A percentile compares a stretch with the other conserved stretches of the same genome.
Conservation (phyloP, 2,329 filamentous ascomycete genomes). For the Endocalyx cinctus region DNA sequence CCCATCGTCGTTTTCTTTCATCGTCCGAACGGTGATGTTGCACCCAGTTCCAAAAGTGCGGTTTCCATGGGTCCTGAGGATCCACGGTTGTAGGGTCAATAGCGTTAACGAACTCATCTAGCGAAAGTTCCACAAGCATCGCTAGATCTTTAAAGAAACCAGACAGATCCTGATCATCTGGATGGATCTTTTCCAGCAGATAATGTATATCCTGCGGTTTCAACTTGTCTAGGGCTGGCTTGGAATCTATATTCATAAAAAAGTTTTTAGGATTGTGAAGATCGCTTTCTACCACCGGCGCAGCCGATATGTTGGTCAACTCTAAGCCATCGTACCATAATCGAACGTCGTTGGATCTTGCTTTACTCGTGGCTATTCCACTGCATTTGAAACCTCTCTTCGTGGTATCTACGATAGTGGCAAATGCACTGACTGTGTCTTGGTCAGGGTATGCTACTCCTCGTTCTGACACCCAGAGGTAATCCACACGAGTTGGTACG, state of each 20-base stretch:
- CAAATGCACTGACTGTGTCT: not conserved
- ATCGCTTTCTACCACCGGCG: not conserved
- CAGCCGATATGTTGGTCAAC: slow-evolving; percentile 2
- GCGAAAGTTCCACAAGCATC: slow-evolving; percentile 2
- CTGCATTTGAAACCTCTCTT: slow-evolving; percentile 4
- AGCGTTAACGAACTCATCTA: not conserved
- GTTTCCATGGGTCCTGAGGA: slow-evolving; percentile 2
- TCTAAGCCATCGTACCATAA: slow-evolving; percentile 9
- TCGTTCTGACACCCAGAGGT: slow-evolving; percentile 8
- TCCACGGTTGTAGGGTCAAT: not conserved
- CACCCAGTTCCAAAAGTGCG: slow-evolving; percentile 7
- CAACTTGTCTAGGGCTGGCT: slow-evolving; percentile 5
- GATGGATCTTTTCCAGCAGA: slow-evolving; percentile 1
- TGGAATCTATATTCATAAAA: slow-evolving; percentile 9
- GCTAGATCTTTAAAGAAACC: slow-evolving; percentile 6
- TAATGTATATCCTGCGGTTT: not conserved
- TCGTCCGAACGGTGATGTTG: slow-evolving; percentile 9
- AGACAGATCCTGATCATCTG: not conserved
- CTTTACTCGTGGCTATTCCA: not conserved
- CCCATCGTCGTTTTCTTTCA: no score
- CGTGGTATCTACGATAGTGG: not conserved
- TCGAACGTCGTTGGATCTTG: not conserved
- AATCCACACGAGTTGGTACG: slow-evolving; percentile 5
- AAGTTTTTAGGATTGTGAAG: slow-evolving; percentile 6
- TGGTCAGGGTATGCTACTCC: slow-evolving; percentile 1